Percentiles rank a stretch among this genome's conserved stretches.
These are phyloP conservation scores for Zarea fungicola DNA, from an alignment of 2,329 filamentous ascomycete genomes.

Conservation along the genomic window DNA sequence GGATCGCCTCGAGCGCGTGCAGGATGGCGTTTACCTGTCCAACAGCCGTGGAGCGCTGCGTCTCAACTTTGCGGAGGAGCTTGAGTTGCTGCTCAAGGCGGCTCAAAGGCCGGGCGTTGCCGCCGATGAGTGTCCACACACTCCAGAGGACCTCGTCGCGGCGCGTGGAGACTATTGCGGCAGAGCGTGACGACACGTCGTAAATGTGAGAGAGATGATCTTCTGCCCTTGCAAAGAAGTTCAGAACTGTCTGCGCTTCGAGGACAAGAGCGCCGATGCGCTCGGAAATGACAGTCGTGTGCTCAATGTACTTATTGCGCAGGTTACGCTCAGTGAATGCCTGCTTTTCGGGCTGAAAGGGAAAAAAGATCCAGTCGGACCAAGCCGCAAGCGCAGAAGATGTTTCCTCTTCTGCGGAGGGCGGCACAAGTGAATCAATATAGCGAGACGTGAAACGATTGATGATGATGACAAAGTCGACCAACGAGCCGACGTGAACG, in stretches of 20 bases:
- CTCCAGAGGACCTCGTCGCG: constrained; percentile 63
- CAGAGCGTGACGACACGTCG: constrained; percentile 61
- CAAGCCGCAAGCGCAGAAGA: constrained; percentile 35
- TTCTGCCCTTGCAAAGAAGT: constrained; percentile 62
- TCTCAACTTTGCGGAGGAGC: constrained; percentile 60
- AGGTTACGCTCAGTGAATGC: constrained; percentile 51
- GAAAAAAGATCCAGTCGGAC: constrained; percentile 46
- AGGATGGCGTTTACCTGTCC: constrained; percentile 65
- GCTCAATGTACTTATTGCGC: constrained; percentile 68
- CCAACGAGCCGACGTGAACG: constrained; percentile 65
- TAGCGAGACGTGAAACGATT: constrained; percentile 71
- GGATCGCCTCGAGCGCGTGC: constrained; percentile 68
- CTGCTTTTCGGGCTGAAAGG: constrained; percentile 55
- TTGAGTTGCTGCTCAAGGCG: constrained; percentile 59
- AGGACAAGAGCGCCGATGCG: constrained; percentile 63
- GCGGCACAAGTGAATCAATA: constrained; percentile 53
- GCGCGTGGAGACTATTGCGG: constrained; percentile 50
- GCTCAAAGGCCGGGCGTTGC: constrained; percentile 55
- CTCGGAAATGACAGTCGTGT: constrained; percentile 64
- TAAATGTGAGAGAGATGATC: constrained; percentile 65
- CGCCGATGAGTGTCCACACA: constrained; percentile 71
- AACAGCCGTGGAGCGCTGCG: constrained; percentile 61
- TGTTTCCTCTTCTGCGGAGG: constrained; percentile 18
- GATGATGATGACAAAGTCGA: constrained; percentile 69
- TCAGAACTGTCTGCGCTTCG: constrained; percentile 64